A percentile compares a stretch with the other conserved stretches of the same genome.
phyloP scores from a whole-genome alignment of 208 protist genomes.

The Balamuthia mandrillaris region DNA sequence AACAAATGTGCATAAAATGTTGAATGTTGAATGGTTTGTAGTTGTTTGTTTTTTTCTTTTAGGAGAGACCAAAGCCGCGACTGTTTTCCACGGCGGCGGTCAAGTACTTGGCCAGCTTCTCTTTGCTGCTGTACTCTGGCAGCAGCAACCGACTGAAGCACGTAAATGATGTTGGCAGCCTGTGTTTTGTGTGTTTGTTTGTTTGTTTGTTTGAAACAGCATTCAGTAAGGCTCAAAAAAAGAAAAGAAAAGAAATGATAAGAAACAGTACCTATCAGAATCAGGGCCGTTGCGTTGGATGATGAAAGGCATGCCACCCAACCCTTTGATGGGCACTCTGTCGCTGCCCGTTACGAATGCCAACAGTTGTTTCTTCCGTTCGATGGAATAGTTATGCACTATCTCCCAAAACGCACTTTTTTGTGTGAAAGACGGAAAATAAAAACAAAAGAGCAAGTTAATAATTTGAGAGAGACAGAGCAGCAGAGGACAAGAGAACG shows the following conservation, averaged over 20 bases:
- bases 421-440: not conserved
- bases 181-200: too few species aligned
- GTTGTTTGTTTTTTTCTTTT: too few species aligned
- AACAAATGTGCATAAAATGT: too few species aligned
- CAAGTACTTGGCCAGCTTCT: conserved; percentile 72
- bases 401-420: conserved; percentile 57
- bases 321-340: conserved; percentile 59
- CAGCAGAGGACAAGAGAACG: not conserved
- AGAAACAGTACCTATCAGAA: too few species aligned
- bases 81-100: conserved; percentile 65
- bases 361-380: conserved; percentile 65
- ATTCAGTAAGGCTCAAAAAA: too few species aligned
- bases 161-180: conserved; percentile 80
- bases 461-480: too few species aligned
- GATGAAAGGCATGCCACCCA: conserved; percentile 61
- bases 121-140: conserved; percentile 73
- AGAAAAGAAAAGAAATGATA: too few species aligned
- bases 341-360: conserved; percentile 70
- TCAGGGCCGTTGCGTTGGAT: conserved; percentile 4
- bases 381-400: conserved; percentile 44
- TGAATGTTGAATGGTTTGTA: too few species aligned
- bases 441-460: too few species aligned
- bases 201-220: too few species aligned
- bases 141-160: conserved; percentile 84
- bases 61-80: conserved; percentile 68